Evolutionary conservation across 208 protist species (phyloP).

Genomic region (Porcisia hertigi): DNA sequence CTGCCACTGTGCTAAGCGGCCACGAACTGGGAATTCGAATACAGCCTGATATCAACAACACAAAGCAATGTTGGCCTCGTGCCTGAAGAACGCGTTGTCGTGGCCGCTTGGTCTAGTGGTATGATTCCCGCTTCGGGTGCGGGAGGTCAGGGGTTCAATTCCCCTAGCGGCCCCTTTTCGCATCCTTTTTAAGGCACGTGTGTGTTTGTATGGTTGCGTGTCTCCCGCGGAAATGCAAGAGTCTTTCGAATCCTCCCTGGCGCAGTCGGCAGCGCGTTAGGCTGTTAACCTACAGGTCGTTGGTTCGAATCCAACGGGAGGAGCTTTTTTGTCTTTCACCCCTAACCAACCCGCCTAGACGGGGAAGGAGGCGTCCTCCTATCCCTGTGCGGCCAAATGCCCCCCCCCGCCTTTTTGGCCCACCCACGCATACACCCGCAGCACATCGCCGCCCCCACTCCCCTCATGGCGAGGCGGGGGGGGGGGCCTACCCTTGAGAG

Average conservation of each 20-base stretch:
- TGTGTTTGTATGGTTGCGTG: too few relatives aligned
- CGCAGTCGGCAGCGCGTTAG: conserved; percentile 95
- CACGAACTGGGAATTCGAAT: conserved; percentile 6
- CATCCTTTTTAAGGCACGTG: too few relatives aligned
- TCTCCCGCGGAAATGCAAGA: too few relatives aligned
- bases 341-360: neutral
- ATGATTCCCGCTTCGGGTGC: conserved; percentile 44
- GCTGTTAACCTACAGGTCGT: conserved; percentile 96
- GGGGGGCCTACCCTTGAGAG: too few relatives aligned
- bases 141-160: conserved; percentile 87
- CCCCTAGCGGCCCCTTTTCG: conserved; percentile 47
- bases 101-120: conserved; percentile 80
- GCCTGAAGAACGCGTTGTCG: neutral
- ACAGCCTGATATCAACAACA: too few relatives aligned
- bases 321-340: conserved; percentile 60
- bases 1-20: conserved; percentile 95
- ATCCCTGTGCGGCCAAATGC: neutral
- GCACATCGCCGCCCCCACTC: too few relatives aligned
- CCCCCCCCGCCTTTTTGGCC: too few relatives aligned
- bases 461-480: too few relatives aligned
- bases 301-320: conserved; percentile 95
- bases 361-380: neutral
- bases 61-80: too few relatives aligned
- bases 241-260: conserved; percentile 75
- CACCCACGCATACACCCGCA: too few relatives aligned